Conservation (phyloP, 1,139 yeast species). For the Hansenula sp. region DNA sequence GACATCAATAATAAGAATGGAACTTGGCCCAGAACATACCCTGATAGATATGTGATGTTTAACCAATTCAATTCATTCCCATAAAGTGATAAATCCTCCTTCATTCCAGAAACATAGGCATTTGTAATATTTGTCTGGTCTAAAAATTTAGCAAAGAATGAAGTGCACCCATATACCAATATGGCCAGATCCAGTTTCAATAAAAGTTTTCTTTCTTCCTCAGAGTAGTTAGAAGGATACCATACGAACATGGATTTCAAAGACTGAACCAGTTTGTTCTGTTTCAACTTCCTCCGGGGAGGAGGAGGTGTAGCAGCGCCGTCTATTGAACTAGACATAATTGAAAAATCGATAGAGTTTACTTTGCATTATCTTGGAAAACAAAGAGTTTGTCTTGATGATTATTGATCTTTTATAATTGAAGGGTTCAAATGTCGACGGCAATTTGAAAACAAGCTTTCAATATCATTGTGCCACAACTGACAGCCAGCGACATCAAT, state of each 20-base stretch:
- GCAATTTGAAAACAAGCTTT: too few relatives aligned
- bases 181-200: slow-evolving; percentile 39
- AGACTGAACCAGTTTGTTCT: neutral
- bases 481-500: too few relatives aligned
- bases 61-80: neutral
- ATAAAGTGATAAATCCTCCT: slow-evolving; percentile 25
- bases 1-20: neutral
- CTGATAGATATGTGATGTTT: neutral
- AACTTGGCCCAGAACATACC: neutral
- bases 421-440: too few relatives aligned
- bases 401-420: too few relatives aligned
- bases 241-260: neutral
- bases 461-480: too few relatives aligned
- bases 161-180: slow-evolving; percentile 34
- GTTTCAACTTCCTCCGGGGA: neutral
- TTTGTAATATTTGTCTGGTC: slow-evolving; percentile 33
- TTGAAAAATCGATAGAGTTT: neutral
- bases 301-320: neutral
- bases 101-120: slow-evolving; percentile 37
- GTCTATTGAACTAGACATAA: neutral
- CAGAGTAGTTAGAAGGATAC: neutral
- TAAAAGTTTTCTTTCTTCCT: neutral
- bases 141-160: neutral
- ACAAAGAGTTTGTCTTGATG: too few relatives aligned
- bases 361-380: too few relatives aligned